Evolutionary conservation across 2,329 filamentous ascomycete species (phyloP).

Genomic region (Xylaria sp.): DNA sequence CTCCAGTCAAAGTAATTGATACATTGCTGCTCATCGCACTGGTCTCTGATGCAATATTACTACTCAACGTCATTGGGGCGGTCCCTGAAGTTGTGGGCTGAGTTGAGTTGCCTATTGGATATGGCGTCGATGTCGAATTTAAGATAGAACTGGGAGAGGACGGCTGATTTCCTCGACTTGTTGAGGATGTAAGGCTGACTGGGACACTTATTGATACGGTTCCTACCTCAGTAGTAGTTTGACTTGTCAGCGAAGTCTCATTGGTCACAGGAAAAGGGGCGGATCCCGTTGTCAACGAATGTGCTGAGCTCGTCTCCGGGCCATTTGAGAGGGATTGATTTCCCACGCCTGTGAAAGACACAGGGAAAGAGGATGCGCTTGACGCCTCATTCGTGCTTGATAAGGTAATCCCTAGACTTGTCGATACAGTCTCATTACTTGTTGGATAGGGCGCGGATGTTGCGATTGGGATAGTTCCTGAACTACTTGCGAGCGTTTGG

Average conservation of each 20-base stretch:
- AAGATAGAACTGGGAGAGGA: background rate
- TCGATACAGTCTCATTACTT: constrained; percentile 12
- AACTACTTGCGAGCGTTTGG: constrained; percentile 12
- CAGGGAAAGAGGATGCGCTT: background rate
- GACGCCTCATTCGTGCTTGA: background rate
- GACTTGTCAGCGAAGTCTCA: constrained; percentile 20
- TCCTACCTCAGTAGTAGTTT: constrained; percentile 16
- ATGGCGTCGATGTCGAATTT: background rate
- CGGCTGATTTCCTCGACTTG: constrained; percentile 9
- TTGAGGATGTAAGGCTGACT: background rate
- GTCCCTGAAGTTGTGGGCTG: constrained; percentile 14
- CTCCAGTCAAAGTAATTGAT: constrained; percentile 12
- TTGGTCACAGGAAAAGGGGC: constrained; percentile 26
- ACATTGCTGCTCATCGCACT: background rate
- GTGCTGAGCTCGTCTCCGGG: background rate
- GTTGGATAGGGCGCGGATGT: constrained; percentile 12
- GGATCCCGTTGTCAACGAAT: constrained; percentile 4
- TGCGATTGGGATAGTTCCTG: constrained; percentile 11
- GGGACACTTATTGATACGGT: constrained; percentile 17
- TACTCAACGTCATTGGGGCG: constrained; percentile 1
- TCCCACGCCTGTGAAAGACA: background rate
- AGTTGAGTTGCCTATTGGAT: constrained; percentile 21
- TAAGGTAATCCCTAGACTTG: background rate
- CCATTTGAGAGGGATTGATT: constrained; percentile 12
- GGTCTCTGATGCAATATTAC: background rate